Base-by-base conservation (phyloP, 1,284 basidiomycete genomes). In the Rhodotorula sp. region DNA sequence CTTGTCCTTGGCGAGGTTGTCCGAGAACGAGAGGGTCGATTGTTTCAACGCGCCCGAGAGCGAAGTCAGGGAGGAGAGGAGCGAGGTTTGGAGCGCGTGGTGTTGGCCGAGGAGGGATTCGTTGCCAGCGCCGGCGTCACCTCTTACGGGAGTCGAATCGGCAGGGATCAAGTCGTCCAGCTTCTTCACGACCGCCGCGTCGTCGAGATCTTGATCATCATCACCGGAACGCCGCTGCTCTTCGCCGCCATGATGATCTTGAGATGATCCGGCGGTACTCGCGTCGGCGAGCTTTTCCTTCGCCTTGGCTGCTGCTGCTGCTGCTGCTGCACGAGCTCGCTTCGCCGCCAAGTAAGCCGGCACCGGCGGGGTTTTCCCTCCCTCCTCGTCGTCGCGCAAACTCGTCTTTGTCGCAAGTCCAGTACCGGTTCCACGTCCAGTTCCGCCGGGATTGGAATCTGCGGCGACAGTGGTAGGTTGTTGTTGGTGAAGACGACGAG, bases 21-120 rank as follows among this genome's bases (percentile, higher is more conserved):
- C 83, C 5, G 86, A 84, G 77, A 93, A 91, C 71, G 90, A 85
- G 1, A 86, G 77, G 0, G 89, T 86, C 72, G 91, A 91, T 29
- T 84, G 84, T 77, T 87, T 88, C 60, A 93, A 85, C 79, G 91
- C 90, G 29, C 57, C 54, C 44, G 70, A 69, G 26, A 75, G 60
- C 2, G 70, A 37, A 48, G 69, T 67, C 62, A 72, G 71, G 53
- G 70, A 69, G 0, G 55, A 56, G n/a, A 75, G 48, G 61, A 75
- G 69, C 14, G 66, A 54, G n/a, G 64, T 48, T 48, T 75, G 73
- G 15, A 73, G 54, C 0, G 71, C 45, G 60, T 70, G 68, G 69
- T 75, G 73, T 58, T 71, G 71, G 0, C 64, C 64, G 22, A 73
- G 51, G 22, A 75, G 69, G 67, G n/a, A n/a, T n/a, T 70, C 67